Evolutionary conservation across 805 yeast species (phyloP), one percentile per base, ranked within the genome.

Genomic region (Kodamaea kaohsiungensis): DNA sequence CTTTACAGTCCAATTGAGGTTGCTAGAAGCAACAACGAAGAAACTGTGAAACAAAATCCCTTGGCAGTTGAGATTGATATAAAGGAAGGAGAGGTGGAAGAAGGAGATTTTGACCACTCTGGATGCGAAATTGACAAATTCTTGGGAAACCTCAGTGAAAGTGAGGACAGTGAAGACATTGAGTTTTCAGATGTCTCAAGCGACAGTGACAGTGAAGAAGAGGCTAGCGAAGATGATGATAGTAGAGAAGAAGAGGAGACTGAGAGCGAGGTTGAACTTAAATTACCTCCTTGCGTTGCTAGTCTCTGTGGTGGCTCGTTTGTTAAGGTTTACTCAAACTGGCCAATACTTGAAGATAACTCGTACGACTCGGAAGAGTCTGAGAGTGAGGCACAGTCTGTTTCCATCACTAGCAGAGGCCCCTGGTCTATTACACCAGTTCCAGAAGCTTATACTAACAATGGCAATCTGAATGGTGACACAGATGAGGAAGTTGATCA

Each of bases 201-300:
- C 15, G 49, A 46, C 16, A 35, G 18, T 17, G 54, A 52, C 5
- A 50, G 46, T 22, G 58, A 55, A 48, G 59, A 51, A 3, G 55
- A 52, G 37, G 61, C 57, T 7, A 37, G 37, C 30, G 53, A 52
- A 38, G 59, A 54, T 12, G 49, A 46, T 16, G 51, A 27, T 33
- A 7, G 9, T 12, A 22, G 18, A 8, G 35, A 18, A 35, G 42
- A 46, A 18, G 43, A n/a, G 15, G 43, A 35, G 17, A 15, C 33
- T 8, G 40, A 46, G 35, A 30, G 35, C 19, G 45, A 40, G 7
- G 45, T 40, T 40, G 45, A 40, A 12, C 27, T 40, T 13, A 40
- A 19, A 22, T 40, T 40, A 17, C 45, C 19, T 5, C 45, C 45
- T 7, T 17, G n/a, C 5, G 45, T 40, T 2, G 25, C 19, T 4